Conservation (phyloP, 2,329 filamentous ascomycete genomes). For the Graphilbum sp. region DNA sequence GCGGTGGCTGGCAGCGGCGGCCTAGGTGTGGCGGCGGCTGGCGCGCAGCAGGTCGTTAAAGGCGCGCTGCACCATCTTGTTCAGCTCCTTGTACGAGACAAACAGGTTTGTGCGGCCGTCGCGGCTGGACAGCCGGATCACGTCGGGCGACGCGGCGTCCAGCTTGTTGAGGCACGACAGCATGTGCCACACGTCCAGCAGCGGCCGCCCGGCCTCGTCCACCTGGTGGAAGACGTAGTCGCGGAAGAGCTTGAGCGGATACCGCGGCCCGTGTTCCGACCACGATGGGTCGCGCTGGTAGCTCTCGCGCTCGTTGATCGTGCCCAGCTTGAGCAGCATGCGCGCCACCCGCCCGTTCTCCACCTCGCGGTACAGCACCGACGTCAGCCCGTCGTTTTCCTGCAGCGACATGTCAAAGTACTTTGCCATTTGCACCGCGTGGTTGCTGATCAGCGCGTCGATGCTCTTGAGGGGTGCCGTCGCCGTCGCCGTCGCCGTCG, state of each 20-base stretch:
- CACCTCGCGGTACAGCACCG: constrained; percentile 60
- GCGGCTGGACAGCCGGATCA: constrained; percentile 67
- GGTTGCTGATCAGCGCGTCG: constrained; percentile 61
- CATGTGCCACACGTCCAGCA: constrained; percentile 78
- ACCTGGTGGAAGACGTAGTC: constrained; percentile 98
- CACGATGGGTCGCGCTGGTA: constrained; percentile 56
- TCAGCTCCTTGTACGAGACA: constrained; percentile 81
- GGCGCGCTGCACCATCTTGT: constrained; percentile 40
- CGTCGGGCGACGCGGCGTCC: constrained; percentile 78
- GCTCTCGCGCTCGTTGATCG: constrained; percentile 64
- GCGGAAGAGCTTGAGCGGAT: constrained; percentile 84
- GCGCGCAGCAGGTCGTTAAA: constrained; percentile 41
- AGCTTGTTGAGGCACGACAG: constrained; percentile 78
- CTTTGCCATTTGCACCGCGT: constrained; percentile 60
- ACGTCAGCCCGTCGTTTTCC: constrained; percentile 56
- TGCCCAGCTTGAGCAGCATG: constrained; percentile 63
- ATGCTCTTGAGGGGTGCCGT: constrained; percentile 48
- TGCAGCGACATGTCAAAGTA: constrained; percentile 69
- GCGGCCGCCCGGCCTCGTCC: constrained; percentile 65
- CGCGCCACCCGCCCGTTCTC: constrained; percentile 81
- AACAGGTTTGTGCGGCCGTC: constrained; percentile 84
- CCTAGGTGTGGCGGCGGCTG: constrained; percentile 6
- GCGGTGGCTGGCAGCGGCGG: no score
- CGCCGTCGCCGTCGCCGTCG: constrained; percentile 6
- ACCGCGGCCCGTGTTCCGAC: constrained; percentile 86